These are phyloP conservation scores for Globisporangium carolinianum DNA, from an alignment of 352 stramenopile genomes.

Conservation along the genomic window DNA sequence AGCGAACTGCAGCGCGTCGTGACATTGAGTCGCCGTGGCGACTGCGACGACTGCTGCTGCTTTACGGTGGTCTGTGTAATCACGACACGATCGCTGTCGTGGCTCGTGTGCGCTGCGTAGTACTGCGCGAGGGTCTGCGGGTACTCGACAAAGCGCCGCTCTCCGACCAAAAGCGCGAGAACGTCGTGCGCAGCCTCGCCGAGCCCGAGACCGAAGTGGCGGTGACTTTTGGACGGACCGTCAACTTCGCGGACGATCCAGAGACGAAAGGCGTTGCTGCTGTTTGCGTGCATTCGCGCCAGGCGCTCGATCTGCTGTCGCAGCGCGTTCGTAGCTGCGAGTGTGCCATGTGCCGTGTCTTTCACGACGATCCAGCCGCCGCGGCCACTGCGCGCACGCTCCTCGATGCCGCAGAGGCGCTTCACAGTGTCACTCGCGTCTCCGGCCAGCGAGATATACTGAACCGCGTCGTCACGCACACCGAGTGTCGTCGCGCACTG, in stretches of 20 bases:
- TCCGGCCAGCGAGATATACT: slow-evolving; percentile 11
- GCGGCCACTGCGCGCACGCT: slow-evolving; percentile 14
- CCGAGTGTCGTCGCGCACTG: slow-evolving; percentile 5
- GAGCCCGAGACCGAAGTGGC: background rate
- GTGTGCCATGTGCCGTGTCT: slow-evolving; percentile 5
- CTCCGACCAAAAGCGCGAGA: slow-evolving; percentile 11
- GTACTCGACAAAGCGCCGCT: slow-evolving; percentile 23
- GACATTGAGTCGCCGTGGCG: slow-evolving; percentile 14
- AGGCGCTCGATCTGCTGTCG: slow-evolving; percentile 25
- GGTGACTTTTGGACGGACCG: no score
- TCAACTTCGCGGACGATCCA: slow-evolving; percentile 23
- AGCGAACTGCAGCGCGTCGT: slow-evolving; percentile 15
- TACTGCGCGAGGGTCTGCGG: slow-evolving; percentile 26
- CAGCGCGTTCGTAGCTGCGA: slow-evolving; percentile 16
- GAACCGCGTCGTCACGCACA: slow-evolving; percentile 7
- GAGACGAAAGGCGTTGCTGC: slow-evolving; percentile 22
- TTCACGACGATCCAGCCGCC: slow-evolving; percentile 27
- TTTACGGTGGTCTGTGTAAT: slow-evolving; percentile 6
- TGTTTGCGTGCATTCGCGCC: slow-evolving; percentile 18
- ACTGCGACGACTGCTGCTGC: slow-evolving; percentile 9
- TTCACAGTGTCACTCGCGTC: slow-evolving; percentile 4
- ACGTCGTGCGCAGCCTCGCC: slow-evolving; percentile 3
- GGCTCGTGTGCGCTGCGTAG: slow-evolving; percentile 13
- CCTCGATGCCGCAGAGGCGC: slow-evolving; percentile 19
- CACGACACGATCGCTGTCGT: slow-evolving; percentile 13